Evolutionary conservation across 345 rosid genomes (phyloP).

Genomic region (Eucalyptus globulus): DNA sequence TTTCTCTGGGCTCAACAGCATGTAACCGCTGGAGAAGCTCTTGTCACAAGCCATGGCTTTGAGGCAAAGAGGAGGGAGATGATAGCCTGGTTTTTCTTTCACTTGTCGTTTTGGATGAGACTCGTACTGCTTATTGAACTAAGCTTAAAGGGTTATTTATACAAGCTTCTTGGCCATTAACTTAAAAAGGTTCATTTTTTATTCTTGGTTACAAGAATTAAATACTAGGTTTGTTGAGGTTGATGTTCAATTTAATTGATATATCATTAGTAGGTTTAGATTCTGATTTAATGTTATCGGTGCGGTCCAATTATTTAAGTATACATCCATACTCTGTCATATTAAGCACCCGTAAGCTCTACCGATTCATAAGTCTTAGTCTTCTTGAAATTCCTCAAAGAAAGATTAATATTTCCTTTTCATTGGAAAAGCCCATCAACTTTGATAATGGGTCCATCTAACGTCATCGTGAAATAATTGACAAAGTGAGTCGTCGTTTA

Average conservation of each 20-base stretch:
- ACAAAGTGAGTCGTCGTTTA: fast-evolving
- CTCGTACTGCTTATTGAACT: neutral
- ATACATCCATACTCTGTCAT: too few relatives aligned
- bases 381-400: neutral
- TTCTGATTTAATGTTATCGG: neutral
- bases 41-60: too few relatives aligned
- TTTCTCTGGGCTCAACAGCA: too few relatives aligned
- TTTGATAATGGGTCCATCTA: neutral
- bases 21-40: too few relatives aligned
- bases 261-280: too few relatives aligned
- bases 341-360: too few relatives aligned
- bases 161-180: neutral
- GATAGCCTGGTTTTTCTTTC: neutral
- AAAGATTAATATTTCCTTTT: too few relatives aligned
- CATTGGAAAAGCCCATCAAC: neutral
- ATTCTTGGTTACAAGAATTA: neutral
- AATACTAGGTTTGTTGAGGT: too few relatives aligned
- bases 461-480: too few relatives aligned
- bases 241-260: neutral
- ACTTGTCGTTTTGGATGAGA: neutral
- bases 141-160: neutral
- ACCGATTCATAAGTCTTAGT: fast-evolving
- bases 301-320: neutral
- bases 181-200: neutral
- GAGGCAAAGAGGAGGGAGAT: neutral